Conservation (phyloP, 1,284 basidiomycete species). For the Heliocybe sulcata region DNA sequence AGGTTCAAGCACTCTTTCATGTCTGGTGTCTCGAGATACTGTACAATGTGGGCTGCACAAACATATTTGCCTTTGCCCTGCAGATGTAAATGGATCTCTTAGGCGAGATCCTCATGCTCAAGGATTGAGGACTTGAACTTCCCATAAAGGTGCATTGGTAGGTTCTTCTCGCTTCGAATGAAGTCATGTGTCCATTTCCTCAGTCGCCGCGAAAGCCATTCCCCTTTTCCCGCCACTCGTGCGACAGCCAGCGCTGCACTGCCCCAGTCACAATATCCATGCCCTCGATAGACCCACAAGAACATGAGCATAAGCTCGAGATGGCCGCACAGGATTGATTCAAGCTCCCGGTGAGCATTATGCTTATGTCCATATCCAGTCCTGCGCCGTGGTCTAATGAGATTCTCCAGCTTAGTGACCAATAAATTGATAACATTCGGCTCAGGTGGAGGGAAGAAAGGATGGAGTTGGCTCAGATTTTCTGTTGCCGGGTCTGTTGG, state of each 20-base stretch:
- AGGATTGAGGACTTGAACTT: conserved; percentile 15
- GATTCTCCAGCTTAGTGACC: too few species aligned
- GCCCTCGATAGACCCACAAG: too few species aligned
- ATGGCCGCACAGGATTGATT: too few species aligned
- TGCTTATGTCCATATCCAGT: too few species aligned
- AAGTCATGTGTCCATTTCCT: conserved; percentile 13
- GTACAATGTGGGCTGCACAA: conserved; percentile 20
- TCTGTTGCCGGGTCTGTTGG: too few species aligned
- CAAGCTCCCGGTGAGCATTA: too few species aligned
- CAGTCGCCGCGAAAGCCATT: not conserved
- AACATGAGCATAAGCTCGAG: too few species aligned
- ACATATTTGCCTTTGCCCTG: conserved; percentile 21
- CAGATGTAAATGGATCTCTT: conserved; percentile 16
- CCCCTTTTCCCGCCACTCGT: too few species aligned
- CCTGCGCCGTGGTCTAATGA: too few species aligned
- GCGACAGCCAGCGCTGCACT: too few species aligned
- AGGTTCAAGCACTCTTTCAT: conserved; percentile 10
- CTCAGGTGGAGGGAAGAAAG: not conserved
- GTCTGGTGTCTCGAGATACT: conserved; percentile 10
- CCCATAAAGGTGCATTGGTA: conserved; percentile 15
- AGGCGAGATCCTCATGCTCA: conserved; percentile 17
- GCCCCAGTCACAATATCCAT: too few species aligned
- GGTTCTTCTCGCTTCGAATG: conserved; percentile 11
- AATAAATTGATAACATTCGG: too few species aligned
- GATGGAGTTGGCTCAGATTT: not conserved